A percentile compares a stretch with the other conserved stretches of the same genome.
Evolutionary conservation across 371 early-diverging fungal genomes (phyloP).

Genomic region (Mortierella sp.): DNA sequence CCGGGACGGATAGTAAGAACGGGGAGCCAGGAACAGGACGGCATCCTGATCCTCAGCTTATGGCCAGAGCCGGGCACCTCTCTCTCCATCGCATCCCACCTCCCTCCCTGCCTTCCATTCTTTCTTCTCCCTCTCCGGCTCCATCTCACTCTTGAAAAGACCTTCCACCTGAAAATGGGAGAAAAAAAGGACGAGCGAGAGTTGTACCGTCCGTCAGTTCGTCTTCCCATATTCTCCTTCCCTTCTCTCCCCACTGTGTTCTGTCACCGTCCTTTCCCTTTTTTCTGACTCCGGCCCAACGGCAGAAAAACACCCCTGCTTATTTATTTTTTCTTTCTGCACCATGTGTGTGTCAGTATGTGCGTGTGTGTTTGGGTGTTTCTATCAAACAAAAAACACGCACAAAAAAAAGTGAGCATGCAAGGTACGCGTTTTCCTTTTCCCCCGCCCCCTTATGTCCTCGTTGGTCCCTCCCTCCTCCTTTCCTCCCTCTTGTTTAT

Average conservation of each 20-base stretch:
- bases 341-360: not conserved
- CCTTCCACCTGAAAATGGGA: not conserved
- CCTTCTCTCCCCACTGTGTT: not conserved
- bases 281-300: conserved; percentile 15
- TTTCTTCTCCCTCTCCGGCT: not conserved
- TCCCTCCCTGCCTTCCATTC: not conserved
- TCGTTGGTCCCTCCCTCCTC: not conserved
- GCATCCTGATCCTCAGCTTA: not conserved
- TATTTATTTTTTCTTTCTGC: not conserved
- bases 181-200: not conserved
- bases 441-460: no score
- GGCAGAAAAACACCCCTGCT: conserved; percentile 2
- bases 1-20: not conserved
- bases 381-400: not conserved
- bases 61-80: not conserved
- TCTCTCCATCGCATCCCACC: not conserved
- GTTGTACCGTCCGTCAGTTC: not conserved
- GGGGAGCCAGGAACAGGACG: not conserved
- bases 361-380: not conserved
- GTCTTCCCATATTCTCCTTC: conserved; percentile 6
- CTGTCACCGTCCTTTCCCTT: not conserved
- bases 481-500: not conserved
- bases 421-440: conserved; percentile 2
- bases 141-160: not conserved
- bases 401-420: not conserved